Evolutionary conservation across 202 grass and related monocot species (phyloP).

Genomic region (Carex sylvatica): DNA sequence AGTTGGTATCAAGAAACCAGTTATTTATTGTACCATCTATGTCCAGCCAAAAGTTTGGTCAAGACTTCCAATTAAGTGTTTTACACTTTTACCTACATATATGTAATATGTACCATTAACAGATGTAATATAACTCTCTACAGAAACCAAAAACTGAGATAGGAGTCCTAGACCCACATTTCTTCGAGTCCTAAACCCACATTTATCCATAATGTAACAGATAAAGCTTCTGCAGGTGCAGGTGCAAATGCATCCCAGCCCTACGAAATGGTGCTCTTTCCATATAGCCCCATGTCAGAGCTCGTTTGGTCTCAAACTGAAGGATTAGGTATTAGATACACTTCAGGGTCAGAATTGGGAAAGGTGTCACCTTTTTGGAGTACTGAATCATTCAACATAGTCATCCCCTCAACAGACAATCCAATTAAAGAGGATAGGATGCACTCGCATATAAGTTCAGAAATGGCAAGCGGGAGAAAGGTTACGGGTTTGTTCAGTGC

Average conservation of each 20-base stretch:
- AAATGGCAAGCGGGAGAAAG: conserved; percentile 29
- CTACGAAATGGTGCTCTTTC: conserved; percentile 39
- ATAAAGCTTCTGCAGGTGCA: conserved; percentile 60
- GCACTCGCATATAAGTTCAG: conserved; percentile 33
- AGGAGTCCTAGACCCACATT: background rate
- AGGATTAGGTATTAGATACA: conserved; percentile 74
- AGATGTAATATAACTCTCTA: background rate
- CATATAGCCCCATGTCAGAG: conserved; percentile 66
- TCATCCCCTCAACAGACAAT: conserved; percentile 48
- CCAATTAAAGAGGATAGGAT: conserved; percentile 44
- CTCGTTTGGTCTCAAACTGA: conserved; percentile 76
- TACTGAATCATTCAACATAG: conserved; percentile 67
- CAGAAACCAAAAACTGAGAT: conserved; percentile 28
- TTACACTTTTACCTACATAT: background rate
- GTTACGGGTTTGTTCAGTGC: conserved; percentile 28
- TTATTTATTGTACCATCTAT: background rate
- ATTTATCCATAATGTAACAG: background rate
- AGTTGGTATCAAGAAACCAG: background rate
- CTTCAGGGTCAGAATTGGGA: conserved; percentile 47
- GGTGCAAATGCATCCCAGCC: conserved; percentile 88
- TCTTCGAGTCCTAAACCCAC: conserved; percentile 8
- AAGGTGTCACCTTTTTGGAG: conserved; percentile 68
- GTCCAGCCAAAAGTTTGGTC: background rate
- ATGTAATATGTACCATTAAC: conserved; percentile 21
- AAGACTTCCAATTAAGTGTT: background rate